A percentile compares a stretch with the other conserved stretches of the same genome.
Conservation (phyloP, 139 green algal genomes). For the Chlamydomonas sp. region DNA sequence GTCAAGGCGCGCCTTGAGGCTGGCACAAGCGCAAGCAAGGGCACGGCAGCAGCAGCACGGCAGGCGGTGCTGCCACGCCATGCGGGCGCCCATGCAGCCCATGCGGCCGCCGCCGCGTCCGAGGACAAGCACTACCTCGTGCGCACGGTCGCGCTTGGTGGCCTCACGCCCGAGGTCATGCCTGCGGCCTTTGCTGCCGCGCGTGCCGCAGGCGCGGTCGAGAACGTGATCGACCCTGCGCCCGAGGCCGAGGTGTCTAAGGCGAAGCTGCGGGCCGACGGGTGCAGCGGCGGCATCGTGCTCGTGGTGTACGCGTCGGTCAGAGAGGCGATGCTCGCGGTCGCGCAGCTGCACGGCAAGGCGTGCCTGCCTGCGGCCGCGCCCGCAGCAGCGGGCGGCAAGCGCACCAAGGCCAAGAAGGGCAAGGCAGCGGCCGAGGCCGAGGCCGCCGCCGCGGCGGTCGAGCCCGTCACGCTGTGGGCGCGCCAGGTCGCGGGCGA, state of each 20-base stretch:
- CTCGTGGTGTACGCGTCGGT: constrained; percentile 61
- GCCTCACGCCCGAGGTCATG: constrained; percentile 33
- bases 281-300: constrained; percentile 56
- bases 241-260: constrained; percentile 33
- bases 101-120: neutral
- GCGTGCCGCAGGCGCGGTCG: constrained; percentile 27
- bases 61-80: too few relatives aligned
- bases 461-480: constrained; percentile 28
- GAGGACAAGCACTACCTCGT: constrained; percentile 66
- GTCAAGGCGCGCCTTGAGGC: too few relatives aligned
- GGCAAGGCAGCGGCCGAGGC: neutral
- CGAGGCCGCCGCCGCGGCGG: constrained; percentile 31
- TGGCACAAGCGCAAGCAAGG: too few relatives aligned
- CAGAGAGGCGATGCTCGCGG: constrained; percentile 53
- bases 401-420: constrained; percentile 19
- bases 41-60: too few relatives aligned
- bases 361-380: neutral
- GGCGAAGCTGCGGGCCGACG: constrained; percentile 62
- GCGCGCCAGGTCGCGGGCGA: constrained; percentile 64
- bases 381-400: constrained; percentile 18
- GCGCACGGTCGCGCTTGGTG: constrained; percentile 67
- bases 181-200: constrained; percentile 23
- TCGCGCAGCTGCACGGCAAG: constrained; percentile 61
- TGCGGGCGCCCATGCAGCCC: too few relatives aligned
- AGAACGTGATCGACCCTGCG: constrained; percentile 46